Evolutionary conservation across 164 flowering plant species (phyloP), one percentile per base, ranked within the genome.

Genomic region (Cinnamomum micranthum): DNA sequence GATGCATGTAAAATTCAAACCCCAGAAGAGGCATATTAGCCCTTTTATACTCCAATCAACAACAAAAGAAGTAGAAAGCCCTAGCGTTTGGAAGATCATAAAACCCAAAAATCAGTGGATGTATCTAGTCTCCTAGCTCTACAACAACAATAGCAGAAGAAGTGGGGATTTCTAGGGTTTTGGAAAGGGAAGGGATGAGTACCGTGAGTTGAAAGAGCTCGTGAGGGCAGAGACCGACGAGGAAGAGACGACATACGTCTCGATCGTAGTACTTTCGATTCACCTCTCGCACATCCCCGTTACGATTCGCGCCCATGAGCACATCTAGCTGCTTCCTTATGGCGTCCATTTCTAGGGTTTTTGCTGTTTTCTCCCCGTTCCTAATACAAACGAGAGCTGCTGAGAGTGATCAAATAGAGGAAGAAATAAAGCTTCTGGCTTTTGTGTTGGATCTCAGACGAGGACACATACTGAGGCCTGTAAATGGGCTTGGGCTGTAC

Each of bases 171-270:
- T 64, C 67, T 64, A 64, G 50, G 50, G 63, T 31, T 22, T 23
- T 24, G 11, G 27, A 6, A 19, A 20, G 55, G 47, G 11, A 1
- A 41, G 47, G 10, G 0, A 41, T 7, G 47, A 6, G 22, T 83
- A 92, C 99, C 82, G 99, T 95, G 58, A 95, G 74, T 60, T 93
- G 99, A 80, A 95, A 95, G 69, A 95, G 94, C 70, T 95, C 99
- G 84, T 95, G 97, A 80, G 99, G 99, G 80, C 99, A 95, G 27
- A 95, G 97, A 14, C 97, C 99, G 66, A 87, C 90, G 41, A 95
- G 78, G 85, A 60, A 95, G 70, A 95, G 88, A 76, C 95, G 99
- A 77, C 99, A 95, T 23, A 95, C 97, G 69, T 95, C 97, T 24
- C 97, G 97, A 82, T 95, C 99, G 83, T 85, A 90, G 81, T 93